Percentiles rank a stretch among this genome's conserved stretches.
These are phyloP conservation scores for Septoria linicola DNA, from an alignment of 2,329 filamentous ascomycete species.

Conservation along the genomic window DNA sequence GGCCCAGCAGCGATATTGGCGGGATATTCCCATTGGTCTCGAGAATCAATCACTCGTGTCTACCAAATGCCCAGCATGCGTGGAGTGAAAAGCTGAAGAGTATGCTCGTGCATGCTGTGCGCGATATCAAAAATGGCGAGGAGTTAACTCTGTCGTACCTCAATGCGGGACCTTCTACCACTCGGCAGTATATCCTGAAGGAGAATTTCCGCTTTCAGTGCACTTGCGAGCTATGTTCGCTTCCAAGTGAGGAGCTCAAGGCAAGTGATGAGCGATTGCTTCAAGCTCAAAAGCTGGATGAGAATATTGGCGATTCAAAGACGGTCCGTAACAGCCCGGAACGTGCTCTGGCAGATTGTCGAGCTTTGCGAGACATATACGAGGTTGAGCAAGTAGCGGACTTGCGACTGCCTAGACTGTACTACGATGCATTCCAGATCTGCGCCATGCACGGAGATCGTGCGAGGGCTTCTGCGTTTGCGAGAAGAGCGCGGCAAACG, in stretches of 20 bases:
- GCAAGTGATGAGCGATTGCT: conserved; percentile 33
- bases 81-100: conserved; percentile 36
- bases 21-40: conserved; percentile 40
- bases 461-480: conserved; percentile 25
- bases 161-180: conserved; percentile 23
- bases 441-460: conserved; percentile 29
- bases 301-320: conserved; percentile 27
- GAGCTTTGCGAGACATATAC: conserved; percentile 21
- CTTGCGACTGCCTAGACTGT: conserved; percentile 26
- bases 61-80: conserved; percentile 39
- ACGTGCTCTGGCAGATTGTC: conserved; percentile 23
- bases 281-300: conserved; percentile 28
- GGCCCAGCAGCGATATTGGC: conserved; percentile 28
- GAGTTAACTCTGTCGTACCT: conserved; percentile 43
- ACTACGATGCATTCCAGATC: conserved; percentile 33
- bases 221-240: conserved; percentile 40
- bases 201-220: conserved; percentile 39
- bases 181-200: conserved; percentile 22
- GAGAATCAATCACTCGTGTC: conserved; percentile 42
- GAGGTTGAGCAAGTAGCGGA: conserved; percentile 24
- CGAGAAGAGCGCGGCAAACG: conserved; percentile 20
- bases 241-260: conserved; percentile 35
- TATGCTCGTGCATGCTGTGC: conserved; percentile 37
- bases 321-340: conserved; percentile 25
- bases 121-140: conserved; percentile 39